A percentile compares a stretch with the other conserved stretches of the same genome.
Conservation (phyloP, 2,329 filamentous ascomycete species). For the Bipolaris bicolor region DNA sequence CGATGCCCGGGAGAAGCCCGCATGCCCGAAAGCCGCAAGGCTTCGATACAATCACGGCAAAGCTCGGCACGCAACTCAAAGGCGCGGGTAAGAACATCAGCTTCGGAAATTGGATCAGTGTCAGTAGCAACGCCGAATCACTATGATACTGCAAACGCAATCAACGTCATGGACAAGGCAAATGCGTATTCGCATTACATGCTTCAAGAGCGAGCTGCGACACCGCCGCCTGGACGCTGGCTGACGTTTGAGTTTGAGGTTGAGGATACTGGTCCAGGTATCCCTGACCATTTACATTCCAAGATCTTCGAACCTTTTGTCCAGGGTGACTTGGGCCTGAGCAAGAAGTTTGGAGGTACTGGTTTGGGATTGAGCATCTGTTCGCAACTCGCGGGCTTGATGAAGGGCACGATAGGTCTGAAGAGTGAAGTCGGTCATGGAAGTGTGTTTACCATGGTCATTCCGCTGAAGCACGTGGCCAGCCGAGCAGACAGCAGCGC, state of each 20-base stretch:
- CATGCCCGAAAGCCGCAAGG: constrained; percentile 51
- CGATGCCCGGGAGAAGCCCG: constrained; percentile 69
- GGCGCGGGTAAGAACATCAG: constrained; percentile 35
- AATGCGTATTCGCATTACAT: constrained; percentile 44
- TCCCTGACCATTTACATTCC: constrained; percentile 75
- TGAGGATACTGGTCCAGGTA: constrained; percentile 85
- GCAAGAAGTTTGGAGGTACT: constrained; percentile 88
- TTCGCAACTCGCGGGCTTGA: constrained; percentile 80
- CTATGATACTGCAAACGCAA: constrained; percentile 52
- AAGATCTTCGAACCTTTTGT: constrained; percentile 94
- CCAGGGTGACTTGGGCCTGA: constrained; percentile 86
- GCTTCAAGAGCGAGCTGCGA: constrained; percentile 44
- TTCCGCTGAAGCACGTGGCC: constrained; percentile 78
- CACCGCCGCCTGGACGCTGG: constrained; percentile 66
- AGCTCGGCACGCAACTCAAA: constrained; percentile 48
- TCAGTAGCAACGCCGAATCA: constrained; percentile 36
- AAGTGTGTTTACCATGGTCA: constrained; percentile 80
- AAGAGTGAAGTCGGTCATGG: constrained; percentile 75
- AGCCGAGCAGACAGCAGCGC: constrained; percentile 65
- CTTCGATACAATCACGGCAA: constrained; percentile 53
- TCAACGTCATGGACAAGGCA: constrained; percentile 52
- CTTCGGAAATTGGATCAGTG: constrained; percentile 40
- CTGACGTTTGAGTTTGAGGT: constrained; percentile 87
- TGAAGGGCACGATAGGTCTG: constrained; percentile 78
- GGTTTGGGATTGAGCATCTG: constrained; percentile 89